Conservation (phyloP, 176 grass and related monocot species). For the Cymbopogon citratus region DNA sequence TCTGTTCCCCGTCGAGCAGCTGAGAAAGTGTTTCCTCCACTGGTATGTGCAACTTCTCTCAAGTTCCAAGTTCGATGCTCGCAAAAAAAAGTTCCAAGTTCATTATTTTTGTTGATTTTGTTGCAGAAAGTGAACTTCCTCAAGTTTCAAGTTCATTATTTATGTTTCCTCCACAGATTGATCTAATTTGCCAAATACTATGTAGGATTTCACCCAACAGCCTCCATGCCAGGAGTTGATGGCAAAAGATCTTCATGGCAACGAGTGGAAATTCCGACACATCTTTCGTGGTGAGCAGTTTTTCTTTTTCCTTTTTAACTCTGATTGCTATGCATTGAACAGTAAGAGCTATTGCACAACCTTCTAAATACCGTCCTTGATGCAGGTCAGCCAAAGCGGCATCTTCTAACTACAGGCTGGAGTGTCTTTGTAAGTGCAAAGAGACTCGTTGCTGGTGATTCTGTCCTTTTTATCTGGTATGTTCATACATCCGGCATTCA, state of each 20-base stretch:
- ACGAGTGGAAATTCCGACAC: slow-evolving; percentile 96
- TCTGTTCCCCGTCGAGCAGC: slow-evolving; percentile 98
- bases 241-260: slow-evolving; percentile 94
- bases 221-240: slow-evolving; percentile 94
- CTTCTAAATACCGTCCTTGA: slow-evolving; percentile 8
- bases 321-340: background rate
- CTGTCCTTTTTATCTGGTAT: slow-evolving; percentile 98
- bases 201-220: slow-evolving; percentile 90
- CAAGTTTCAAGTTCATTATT: slow-evolving; percentile 5
- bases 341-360: background rate
- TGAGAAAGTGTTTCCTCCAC: slow-evolving; percentile 96
- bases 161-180: slow-evolving; percentile 4
- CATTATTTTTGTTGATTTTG: background rate
- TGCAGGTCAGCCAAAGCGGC: slow-evolving; percentile 95
- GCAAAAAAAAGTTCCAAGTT: slow-evolving; percentile 17
- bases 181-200: slow-evolving; percentile 21
- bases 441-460: slow-evolving; percentile 90
- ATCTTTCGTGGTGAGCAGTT: slow-evolving; percentile 71
- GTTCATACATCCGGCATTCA: background rate
- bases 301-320: background rate
- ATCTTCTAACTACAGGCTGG: slow-evolving; percentile 98
- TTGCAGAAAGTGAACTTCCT: background rate
- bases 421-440: slow-evolving; percentile 98
- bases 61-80: slow-evolving; percentile 15
- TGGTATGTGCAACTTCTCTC: slow-evolving; percentile 48